Conservation (phyloP, 805 yeast genomes). For the Candida maesae region DNA sequence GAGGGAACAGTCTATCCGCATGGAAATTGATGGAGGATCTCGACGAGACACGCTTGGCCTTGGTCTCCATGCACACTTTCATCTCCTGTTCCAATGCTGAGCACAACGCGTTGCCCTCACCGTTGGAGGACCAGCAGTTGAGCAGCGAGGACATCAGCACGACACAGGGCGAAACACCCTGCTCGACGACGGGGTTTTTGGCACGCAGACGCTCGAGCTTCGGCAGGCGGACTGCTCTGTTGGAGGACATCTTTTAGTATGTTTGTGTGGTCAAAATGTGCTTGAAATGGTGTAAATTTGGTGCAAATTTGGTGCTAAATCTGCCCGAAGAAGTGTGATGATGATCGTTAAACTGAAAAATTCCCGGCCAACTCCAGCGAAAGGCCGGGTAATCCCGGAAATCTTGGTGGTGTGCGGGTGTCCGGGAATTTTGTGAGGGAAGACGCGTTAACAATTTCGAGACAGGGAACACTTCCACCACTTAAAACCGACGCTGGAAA, state of each 20-base stretch:
- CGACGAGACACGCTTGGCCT: conserved; percentile 26
- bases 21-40: conserved; percentile 49
- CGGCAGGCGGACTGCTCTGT: conserved; percentile 50
- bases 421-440: too few species aligned
- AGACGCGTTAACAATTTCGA: too few species aligned
- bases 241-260: conserved; percentile 26
- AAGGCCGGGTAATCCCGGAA: too few species aligned
- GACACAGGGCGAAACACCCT: conserved; percentile 66
- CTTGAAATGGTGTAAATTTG: too few species aligned
- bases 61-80: conserved; percentile 63
- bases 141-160: conserved; percentile 80
- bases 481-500: too few species aligned
- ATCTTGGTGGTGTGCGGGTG: too few species aligned
- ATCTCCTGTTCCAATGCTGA: conserved; percentile 61
- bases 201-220: conserved; percentile 72
- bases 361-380: too few species aligned
- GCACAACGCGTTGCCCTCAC: conserved; percentile 74
- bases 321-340: too few species aligned
- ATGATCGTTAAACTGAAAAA: too few species aligned
- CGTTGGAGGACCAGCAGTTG: conserved; percentile 96
- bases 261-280: too few species aligned
- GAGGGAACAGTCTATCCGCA: conserved; percentile 46
- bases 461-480: too few species aligned
- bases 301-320: not conserved
- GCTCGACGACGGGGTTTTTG: conserved; percentile 55